Evolutionary conservation across 2,329 filamentous ascomycete genomes (phyloP), one percentile per base, ranked within the genome.

Genomic region (Aspergillus quadricinctus): DNA sequence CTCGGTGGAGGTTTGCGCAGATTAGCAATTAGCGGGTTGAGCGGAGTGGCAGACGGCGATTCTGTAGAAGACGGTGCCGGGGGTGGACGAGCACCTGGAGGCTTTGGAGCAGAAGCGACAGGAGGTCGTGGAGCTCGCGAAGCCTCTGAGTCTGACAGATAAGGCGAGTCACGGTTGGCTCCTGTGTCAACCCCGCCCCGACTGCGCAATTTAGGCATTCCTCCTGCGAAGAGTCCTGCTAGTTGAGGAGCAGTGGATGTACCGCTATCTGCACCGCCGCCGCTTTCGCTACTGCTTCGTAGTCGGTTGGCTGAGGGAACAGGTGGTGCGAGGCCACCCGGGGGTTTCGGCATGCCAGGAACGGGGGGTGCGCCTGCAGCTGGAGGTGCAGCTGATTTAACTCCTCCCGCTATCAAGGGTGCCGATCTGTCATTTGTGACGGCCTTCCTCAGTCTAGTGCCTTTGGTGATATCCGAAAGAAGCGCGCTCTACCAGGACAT

Each of bases 141-240:
- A 49, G 72, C 77, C 68, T 92, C 91, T n/a, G 89, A 85, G 69
- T 96, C 92, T 57, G 90, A 92, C 53, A 88, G 76, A 69, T 93
- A 93, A 58, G 90, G 86, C 31, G 90, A 84, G 61, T 86, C 86
- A 60, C 79, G 80, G 63, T 82, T 85, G 62, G 88, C 88, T 71
- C 87, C 89, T 1, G 89, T 93, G 73, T 91, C 83, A 57, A 93
- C 80, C 41, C 88, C 88, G 49, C 90, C 92, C 55, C 91, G 89
- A 78, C 95, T 97, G 72, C 90, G 89, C 68, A 99, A 73, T 77
- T 97, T 97, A 2, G 94, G 94, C 84, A 97, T 97, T 40, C 93
- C 94, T 37, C 91, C 92, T 1, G 90, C 91, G 69, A 99, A 96
- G 27, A 99, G 74, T 1, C 94, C 94, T 29, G 80, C 93, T 10